Conservation (phyloP, 2,329 filamentous ascomycete genomes). For the Talaromyces sp. region DNA sequence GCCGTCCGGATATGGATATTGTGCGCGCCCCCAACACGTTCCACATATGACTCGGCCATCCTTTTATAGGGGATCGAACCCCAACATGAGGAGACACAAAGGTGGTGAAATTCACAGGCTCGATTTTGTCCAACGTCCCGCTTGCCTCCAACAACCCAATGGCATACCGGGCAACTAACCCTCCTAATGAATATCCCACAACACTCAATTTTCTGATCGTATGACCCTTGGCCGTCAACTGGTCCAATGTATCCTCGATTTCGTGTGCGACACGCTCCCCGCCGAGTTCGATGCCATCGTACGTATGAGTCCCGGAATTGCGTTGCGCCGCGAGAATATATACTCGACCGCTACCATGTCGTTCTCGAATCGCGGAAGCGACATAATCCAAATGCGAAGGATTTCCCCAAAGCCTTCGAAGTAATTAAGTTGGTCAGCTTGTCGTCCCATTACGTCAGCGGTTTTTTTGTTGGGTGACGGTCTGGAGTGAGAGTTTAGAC, state of each 20-base stretch:
- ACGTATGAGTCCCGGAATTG: conserved; percentile 56
- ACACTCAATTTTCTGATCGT: conserved; percentile 77
- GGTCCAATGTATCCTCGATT: conserved; percentile 55
- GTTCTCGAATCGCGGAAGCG: conserved; percentile 47
- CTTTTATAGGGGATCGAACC: conserved; percentile 64
- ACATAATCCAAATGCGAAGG: conserved; percentile 55
- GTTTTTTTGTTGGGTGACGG: background rate
- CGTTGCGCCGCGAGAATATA: conserved; percentile 53
- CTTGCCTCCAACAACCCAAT: conserved; percentile 77
- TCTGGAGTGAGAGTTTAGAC: conserved; percentile 16
- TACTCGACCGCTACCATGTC: conserved; percentile 47
- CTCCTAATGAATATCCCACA: conserved; percentile 84
- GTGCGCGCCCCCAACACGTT: conserved; percentile 80
- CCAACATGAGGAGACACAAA: conserved; percentile 82
- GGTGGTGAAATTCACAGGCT: conserved; percentile 89
- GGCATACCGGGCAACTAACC: conserved; percentile 78
- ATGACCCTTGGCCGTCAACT: conserved; percentile 57
- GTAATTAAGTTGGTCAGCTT: background rate
- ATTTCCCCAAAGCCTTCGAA: conserved; percentile 55
- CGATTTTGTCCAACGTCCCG: conserved; percentile 70
- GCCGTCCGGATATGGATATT: conserved; percentile 74
- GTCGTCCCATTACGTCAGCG: background rate
- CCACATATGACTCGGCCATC: conserved; percentile 63
- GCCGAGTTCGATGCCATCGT: conserved; percentile 64
- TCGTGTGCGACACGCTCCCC: conserved; percentile 62